phyloP scores from a whole-genome alignment of 352 stramenopile genomes.

The Phytophthora multivora region DNA sequence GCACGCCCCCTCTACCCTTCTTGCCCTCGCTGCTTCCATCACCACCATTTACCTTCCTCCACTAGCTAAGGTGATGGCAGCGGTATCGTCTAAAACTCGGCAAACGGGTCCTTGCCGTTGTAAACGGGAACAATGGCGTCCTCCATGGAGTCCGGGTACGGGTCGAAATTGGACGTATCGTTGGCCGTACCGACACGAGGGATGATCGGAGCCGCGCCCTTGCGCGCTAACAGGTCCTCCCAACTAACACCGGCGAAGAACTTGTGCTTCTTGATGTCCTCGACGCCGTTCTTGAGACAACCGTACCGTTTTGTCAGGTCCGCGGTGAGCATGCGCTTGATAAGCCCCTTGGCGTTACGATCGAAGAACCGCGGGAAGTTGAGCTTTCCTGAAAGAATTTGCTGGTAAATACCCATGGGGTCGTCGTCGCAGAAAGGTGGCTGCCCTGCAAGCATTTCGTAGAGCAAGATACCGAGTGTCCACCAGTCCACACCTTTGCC shows the following conservation, averaged over 20 bases:
- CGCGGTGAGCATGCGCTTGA: conserved; percentile 95
- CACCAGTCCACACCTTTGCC: conserved; percentile 95
- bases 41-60: conserved; percentile 22
- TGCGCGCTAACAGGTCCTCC: conserved; percentile 88
- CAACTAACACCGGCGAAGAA: conserved; percentile 94
- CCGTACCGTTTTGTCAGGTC: conserved; percentile 97
- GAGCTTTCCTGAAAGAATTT: conserved; percentile 94
- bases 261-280: conserved; percentile 98
- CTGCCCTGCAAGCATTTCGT: conserved; percentile 97
- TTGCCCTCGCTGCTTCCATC: conserved; percentile 14
- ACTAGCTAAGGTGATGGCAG: conserved; percentile 6
- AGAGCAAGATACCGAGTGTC: conserved; percentile 97
- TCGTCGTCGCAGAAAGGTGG: conserved; percentile 97
- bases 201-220: conserved; percentile 93
- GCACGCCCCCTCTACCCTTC: conserved; percentile 10
- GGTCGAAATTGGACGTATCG: conserved; percentile 98
- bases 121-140: conserved; percentile 92
- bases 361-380: conserved; percentile 96
- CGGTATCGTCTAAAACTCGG: conserved; percentile 84
- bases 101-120: conserved; percentile 93
- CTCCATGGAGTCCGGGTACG: conserved; percentile 94
- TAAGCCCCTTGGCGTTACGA: conserved; percentile 94
- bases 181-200: conserved; percentile 89
- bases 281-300: conserved; percentile 94
- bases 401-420: conserved; percentile 96